These are phyloP conservation scores for Blastocystis sp. DNA, from an alignment of 352 stramenopile genomes.

Conservation along the genomic window DNA sequence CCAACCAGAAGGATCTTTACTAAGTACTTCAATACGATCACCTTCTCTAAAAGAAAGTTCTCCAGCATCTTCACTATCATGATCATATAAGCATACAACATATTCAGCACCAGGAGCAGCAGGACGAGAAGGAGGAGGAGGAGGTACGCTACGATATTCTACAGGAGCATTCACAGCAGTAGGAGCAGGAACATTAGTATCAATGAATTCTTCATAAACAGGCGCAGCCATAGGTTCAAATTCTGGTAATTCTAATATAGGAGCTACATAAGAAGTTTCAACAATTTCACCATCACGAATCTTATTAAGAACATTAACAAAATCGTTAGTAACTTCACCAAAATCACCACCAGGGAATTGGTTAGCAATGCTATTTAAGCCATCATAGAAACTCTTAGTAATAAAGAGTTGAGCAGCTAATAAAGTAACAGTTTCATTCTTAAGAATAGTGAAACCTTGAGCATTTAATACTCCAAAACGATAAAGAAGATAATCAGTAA, in stretches of 20 bases:
- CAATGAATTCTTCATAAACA: too few species aligned
- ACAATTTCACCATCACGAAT: constrained; percentile 25
- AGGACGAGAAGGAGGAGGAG: too few species aligned
- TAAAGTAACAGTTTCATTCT: constrained; percentile 12
- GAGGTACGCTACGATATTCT: too few species aligned
- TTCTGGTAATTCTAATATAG: constrained; percentile 10
- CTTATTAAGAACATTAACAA: constrained; percentile 16
- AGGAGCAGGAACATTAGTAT: too few species aligned
- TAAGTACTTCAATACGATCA: constrained; percentile 37
- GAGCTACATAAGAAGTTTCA: constrained; percentile 5
- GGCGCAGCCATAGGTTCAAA: too few species aligned
- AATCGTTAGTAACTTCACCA: constrained; percentile 15
- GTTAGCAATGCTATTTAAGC: constrained; percentile 18
- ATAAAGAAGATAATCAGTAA: constrained; percentile 17
- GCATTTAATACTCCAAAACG: constrained; percentile 24
- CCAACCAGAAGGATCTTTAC: constrained; percentile 39
- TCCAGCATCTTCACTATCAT: constrained; percentile 33
- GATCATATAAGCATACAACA: constrained; percentile 33
- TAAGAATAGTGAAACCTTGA: constrained; percentile 10
- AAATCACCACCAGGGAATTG: constrained; percentile 5
- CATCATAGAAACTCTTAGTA: constrained; percentile 27
- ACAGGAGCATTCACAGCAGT: too few species aligned
- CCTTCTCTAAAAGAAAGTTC: constrained; percentile 37
- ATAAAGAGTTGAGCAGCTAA: constrained; percentile 23
- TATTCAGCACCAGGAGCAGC: neutral